A percentile compares a stretch with the other conserved stretches of the same genome.
These are phyloP conservation scores for Pilasporangium apinafurcum DNA, from an alignment of 352 stramenopile genomes.

Conservation along the genomic window DNA sequence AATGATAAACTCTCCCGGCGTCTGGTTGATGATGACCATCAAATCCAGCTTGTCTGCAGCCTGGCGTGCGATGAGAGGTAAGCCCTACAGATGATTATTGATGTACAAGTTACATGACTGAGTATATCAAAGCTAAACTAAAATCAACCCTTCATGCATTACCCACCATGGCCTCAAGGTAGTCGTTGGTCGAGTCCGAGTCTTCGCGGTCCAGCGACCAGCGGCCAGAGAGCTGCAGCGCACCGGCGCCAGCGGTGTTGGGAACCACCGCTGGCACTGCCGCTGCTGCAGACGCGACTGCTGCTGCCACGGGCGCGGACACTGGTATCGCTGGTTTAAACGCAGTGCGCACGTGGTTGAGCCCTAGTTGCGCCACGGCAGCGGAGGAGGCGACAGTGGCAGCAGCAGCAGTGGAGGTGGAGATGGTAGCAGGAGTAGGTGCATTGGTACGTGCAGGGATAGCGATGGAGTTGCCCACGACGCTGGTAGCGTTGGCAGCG, in stretches of 20 bases:
- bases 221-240: conserved; percentile 75
- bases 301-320: conserved; percentile 15
- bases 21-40: conserved; percentile 87
- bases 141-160: not conserved
- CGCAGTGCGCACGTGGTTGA: conserved; percentile 64
- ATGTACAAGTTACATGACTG: not conserved
- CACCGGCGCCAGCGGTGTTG: conserved; percentile 68
- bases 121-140: not conserved
- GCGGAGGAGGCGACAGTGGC: conserved; percentile 17
- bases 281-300: not conserved
- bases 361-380: conserved; percentile 30
- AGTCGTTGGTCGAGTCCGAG: conserved; percentile 88
- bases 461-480: conserved; percentile 72
- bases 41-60: conserved; percentile 84
- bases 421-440: conserved; percentile 4
- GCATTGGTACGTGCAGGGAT: conserved; percentile 44
- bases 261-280: conserved; percentile 28
- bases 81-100: conserved; percentile 19
- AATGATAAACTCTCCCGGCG: conserved; percentile 78
- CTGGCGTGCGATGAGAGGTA: conserved; percentile 82
- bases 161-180: conserved; percentile 78
- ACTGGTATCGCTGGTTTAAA: conserved; percentile 58
- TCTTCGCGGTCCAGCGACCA: conserved; percentile 83
- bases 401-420: conserved; percentile 17
- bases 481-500: conserved; percentile 71